Conservation (phyloP, 192 early-diverging fungal species). For the Phlyctochytrium arcticum region DNA sequence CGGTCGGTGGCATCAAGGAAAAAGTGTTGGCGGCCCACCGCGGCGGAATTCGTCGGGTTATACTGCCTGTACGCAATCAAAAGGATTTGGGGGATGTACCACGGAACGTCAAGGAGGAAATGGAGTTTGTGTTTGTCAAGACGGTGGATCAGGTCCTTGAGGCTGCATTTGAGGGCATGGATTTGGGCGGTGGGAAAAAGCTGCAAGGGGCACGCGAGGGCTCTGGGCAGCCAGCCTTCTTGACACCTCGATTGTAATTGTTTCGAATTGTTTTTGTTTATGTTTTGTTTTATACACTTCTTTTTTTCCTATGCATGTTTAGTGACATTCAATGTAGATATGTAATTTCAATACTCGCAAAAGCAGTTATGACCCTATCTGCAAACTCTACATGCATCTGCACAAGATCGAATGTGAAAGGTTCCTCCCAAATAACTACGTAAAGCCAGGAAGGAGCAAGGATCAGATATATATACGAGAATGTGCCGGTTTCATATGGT, state of each 20-base stretch:
- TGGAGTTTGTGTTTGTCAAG: constrained; percentile 67
- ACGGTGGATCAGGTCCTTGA: constrained; percentile 64
- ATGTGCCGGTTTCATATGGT: too few species aligned
- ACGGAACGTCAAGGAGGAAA: constrained; percentile 55
- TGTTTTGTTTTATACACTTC: too few species aligned
- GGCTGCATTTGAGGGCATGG: constrained; percentile 29
- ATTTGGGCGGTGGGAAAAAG: neutral
- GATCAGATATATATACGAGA: too few species aligned
- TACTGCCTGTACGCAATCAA: constrained; percentile 65
- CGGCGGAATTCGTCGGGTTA: constrained; percentile 67
- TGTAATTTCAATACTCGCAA: too few species aligned
- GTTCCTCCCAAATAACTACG: too few species aligned
- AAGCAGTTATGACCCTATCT: too few species aligned
- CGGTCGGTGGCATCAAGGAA: constrained; percentile 85
- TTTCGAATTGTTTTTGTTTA: too few species aligned
- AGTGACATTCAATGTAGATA: too few species aligned
- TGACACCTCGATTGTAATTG: neutral
- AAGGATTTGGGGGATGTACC: constrained; percentile 77
- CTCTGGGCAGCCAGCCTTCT: neutral
- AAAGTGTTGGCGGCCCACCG: constrained; percentile 81
- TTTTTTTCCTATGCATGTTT: too few species aligned
- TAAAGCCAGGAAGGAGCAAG: too few species aligned
- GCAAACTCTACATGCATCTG: too few species aligned
- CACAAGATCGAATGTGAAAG: too few species aligned
- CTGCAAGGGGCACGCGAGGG: neutral